Evolutionary conservation across 2,329 filamentous ascomycete genomes (phyloP).

Genomic region (Aureobasidium sp.): DNA sequence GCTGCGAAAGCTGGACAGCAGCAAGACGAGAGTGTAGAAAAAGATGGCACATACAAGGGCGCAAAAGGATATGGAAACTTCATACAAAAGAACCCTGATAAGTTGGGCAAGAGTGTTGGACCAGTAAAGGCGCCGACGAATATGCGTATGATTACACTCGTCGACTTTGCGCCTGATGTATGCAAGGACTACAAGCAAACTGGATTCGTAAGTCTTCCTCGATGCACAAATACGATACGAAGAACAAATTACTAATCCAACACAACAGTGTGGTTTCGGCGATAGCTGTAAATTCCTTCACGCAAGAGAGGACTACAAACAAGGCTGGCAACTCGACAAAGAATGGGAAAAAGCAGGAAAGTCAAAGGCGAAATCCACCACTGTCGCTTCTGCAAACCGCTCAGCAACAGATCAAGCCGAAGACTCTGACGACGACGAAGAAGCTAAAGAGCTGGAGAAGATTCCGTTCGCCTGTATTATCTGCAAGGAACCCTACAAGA

Average conservation of each 20-base stretch:
- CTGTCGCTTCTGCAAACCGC: conserved; percentile 53
- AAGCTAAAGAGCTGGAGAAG: conserved; percentile 67
- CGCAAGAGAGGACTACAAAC: conserved; percentile 70
- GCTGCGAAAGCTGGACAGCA: conserved; percentile 15
- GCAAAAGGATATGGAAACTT: conserved; percentile 65
- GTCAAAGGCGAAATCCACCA: conserved; percentile 35
- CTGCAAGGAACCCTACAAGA: conserved; percentile 69
- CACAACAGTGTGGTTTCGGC: conserved; percentile 53
- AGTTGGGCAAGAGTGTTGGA: conserved; percentile 58
- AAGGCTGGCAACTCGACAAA: conserved; percentile 89
- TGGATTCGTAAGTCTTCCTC: conserved; percentile 31
- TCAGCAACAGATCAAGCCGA: conserved; percentile 37
- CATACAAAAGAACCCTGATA: conserved; percentile 74
- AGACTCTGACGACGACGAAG: conserved; percentile 46
- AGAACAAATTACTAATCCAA: conserved; percentile 31
- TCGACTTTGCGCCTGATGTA: conserved; percentile 84
- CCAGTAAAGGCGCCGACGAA: conserved; percentile 86
- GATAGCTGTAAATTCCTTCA: conserved; percentile 80
- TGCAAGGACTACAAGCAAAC: conserved; percentile 93
- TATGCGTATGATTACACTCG: conserved; percentile 81
- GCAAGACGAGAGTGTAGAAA: conserved; percentile 23
- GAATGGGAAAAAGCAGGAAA: conserved; percentile 74
- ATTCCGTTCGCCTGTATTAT: conserved; percentile 89
- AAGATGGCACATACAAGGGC: conserved; percentile 67
- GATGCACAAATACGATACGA: too few species aligned